Evolutionary conservation across 345 rosid genomes (phyloP), one percentile per base, ranked within the genome.

Genomic region (Melaleuca quinquenervia): DNA sequence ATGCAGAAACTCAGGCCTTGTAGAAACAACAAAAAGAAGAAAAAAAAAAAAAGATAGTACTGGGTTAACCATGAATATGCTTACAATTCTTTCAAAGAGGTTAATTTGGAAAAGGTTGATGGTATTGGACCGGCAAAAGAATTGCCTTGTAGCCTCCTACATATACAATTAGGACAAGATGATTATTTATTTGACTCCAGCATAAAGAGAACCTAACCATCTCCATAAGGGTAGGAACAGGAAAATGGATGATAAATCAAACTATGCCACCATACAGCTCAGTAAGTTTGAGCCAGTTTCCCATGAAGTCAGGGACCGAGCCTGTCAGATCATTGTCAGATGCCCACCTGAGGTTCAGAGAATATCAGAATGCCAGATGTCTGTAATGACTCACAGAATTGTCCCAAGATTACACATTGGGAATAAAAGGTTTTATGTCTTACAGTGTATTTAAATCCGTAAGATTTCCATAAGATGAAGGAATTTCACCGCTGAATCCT

Each of bases 241-340:
- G 3, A 56, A 20, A 41, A 54, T 21, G 13, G 64, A 58, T 54
- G 18, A 44, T 84, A 48, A 21, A 50, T 36, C 48, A 22, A 48
- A 58, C 22, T 32, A 70, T 5, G 75, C 83, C 32, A 27, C 41
- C 95, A 88, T 84, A 96, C 97, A 96, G 84, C 8, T 53, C 21
- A 36, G 20, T 41, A 85, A 96, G 92, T 56, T 87, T 91, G 85
- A 93, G 85, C 98, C 94, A 96, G 83, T 89, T 94, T 75, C 97
- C 98, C 62, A 94, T 91, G 74, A 94, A 95, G 83, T 89, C 93
- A 5, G 99, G 99, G 87, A 96, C 89, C 50, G 22, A 89, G 84
- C 99, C 97, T 8, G 93, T 92, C 82, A 94, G 90, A 84, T 89
- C 89, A 87, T 78, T 90, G 87, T 94, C 96, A 26, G 92, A 89